Base-by-base conservation (phyloP, 1,284 basidiomycete genomes). In the Naganishia sp. region DNA sequence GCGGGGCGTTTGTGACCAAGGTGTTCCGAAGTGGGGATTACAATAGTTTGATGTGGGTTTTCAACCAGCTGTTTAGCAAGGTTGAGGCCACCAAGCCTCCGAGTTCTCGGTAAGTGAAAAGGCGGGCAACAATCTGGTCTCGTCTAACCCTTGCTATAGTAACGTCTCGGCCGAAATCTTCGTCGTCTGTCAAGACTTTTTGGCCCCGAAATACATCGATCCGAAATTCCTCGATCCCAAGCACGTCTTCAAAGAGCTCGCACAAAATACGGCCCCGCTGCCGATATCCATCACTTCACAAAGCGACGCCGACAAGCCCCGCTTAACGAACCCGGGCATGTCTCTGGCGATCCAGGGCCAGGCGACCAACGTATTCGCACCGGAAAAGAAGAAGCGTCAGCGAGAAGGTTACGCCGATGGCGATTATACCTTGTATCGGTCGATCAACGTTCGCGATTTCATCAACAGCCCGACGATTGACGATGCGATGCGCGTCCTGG, bases 81-180 rank as follows among this genome's bases (percentile, higher is more conserved):
- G 96, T 99, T 42, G 96, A 99, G 81, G 96, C 96, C 15, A 99
- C 96, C 46, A 99, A 99, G 78, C 96, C 96, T 2, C 94, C 96
- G 13, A 95, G 93, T 36, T 99, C 96, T 25, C 87, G 92, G 92
- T 92, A 70, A 73, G 84, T 77, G 55, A 28, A 48, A 15, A 65
- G 50, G 60, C 57, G 56, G 42, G 7, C 44, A 13, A 23, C 28
- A 5, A 23, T 36, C 48, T 45, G 33, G 54, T 13, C 64, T 67
- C 57, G 52, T 69, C 48, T 15, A 21, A 54, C 43, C 2, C 36
- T 10, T 21, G 54, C 23, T 6, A 21, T 69, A 93, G 96, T 83
- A 98, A 96, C 80, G 96, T 99, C 55, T 99, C 96, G 54, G 96
- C 96, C 9, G 96, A 99, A 81, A 99, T 99, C 77, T 99, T 99